Conservation (phyloP, 805 yeast species). For the Lipomyces sp. region DNA sequence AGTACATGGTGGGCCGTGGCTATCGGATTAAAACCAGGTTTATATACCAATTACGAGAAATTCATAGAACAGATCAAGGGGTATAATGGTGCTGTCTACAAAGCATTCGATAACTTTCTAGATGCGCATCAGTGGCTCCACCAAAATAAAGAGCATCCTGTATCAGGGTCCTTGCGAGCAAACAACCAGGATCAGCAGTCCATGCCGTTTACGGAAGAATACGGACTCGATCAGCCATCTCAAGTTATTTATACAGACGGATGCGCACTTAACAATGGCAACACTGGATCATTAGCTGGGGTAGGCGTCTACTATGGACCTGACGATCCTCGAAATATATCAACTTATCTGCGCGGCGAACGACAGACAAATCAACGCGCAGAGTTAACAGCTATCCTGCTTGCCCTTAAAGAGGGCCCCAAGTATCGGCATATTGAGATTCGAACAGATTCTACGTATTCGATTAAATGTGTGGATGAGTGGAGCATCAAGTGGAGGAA, state of each 20-base stretch:
- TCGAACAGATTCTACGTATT: constrained; percentile 72
- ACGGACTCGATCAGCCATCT: not conserved
- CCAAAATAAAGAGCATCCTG: not conserved
- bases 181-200: not conserved
- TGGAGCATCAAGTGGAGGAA: constrained; percentile 65
- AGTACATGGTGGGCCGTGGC: constrained; percentile 9
- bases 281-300: constrained; percentile 56
- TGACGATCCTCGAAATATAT: constrained; percentile 56
- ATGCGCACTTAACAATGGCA: constrained; percentile 67
- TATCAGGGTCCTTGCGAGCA: not conserved
- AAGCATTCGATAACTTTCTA: not conserved
- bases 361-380: constrained; percentile 79
- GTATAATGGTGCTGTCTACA: not conserved
- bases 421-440: constrained; percentile 50
- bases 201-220: not conserved
- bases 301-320: constrained; percentile 76
- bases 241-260: constrained; percentile 73
- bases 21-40: not conserved
- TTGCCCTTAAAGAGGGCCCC: constrained; percentile 56
- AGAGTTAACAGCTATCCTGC: constrained; percentile 69
- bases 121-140: constrained; percentile 2
- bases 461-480: constrained; percentile 55
- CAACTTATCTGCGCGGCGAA: constrained; percentile 55
- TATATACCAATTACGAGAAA: not conserved
- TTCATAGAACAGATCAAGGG: constrained; percentile 1